A percentile compares a stretch with the other conserved stretches of the same genome.
Conservation (phyloP, 768 basidiomycete genomes). For the Phylloporus arenicola region DNA sequence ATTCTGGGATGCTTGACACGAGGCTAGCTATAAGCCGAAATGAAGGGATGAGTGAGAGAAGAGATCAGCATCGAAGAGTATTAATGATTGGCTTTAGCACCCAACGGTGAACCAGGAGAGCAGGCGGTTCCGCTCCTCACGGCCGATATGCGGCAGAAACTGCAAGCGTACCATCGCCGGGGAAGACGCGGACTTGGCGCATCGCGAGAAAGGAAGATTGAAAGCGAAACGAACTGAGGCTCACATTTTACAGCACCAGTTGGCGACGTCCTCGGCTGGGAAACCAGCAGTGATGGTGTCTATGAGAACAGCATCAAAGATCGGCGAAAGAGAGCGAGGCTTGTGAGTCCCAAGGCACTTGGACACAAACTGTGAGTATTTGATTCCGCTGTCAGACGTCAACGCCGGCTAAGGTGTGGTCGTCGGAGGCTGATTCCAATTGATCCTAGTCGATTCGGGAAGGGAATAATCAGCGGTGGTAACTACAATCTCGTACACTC, state of each 20-base stretch:
- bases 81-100: constrained; percentile 32
- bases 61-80: constrained; percentile 29
- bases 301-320: constrained; percentile 23
- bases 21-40: constrained; percentile 34
- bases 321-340: constrained; percentile 14
- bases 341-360: not conserved
- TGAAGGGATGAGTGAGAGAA: constrained; percentile 30
- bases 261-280: constrained; percentile 7
- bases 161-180: constrained; percentile 1
- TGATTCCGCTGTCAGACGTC: constrained; percentile 30
- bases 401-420: constrained; percentile 4
- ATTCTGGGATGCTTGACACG: constrained; percentile 25
- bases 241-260: constrained; percentile 19
- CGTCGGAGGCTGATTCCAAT: constrained; percentile 15
- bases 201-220: not conserved
- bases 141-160: constrained; percentile 18
- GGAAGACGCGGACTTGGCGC: constrained; percentile 5
- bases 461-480: not conserved
- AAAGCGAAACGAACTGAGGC: constrained; percentile 6
- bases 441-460: constrained; percentile 9
- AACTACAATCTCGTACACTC: not conserved
- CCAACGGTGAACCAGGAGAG: constrained; percentile 23
- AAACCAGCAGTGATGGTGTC: constrained; percentile 9
- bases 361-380: constrained; percentile 17
- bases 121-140: constrained; percentile 26